These are phyloP conservation scores for Metschnikowia cubensis DNA, from an alignment of 805 yeast genomes.

Conservation along the genomic window DNA sequence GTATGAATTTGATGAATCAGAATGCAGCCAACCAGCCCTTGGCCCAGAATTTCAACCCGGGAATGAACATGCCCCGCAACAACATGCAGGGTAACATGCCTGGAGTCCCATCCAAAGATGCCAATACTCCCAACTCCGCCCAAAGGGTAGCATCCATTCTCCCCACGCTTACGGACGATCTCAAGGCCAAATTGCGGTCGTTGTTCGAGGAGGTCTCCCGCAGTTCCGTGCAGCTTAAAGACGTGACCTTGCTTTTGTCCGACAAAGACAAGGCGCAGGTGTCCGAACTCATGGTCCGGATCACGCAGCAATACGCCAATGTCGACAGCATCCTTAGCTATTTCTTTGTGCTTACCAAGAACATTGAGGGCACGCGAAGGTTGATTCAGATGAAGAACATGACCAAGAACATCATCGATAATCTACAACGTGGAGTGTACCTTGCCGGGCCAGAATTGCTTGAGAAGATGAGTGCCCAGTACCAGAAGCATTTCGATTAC, in stretches of 20 bases:
- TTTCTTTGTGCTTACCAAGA: conserved; percentile 71
- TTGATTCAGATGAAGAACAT: conserved; percentile 74
- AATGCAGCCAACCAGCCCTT: background rate
- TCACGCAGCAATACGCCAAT: conserved; percentile 58
- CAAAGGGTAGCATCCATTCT: conserved; percentile 15
- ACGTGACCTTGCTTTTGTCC: conserved; percentile 57
- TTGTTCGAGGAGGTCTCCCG: conserved; percentile 67
- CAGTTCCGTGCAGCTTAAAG: conserved; percentile 62
- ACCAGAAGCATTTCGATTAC: conserved; percentile 68
- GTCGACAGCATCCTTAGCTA: conserved; percentile 77
- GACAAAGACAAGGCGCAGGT: conserved; percentile 63
- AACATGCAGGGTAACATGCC: background rate
- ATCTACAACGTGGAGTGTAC: conserved; percentile 58
- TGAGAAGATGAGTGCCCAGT: conserved; percentile 66
- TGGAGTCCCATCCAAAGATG: background rate
- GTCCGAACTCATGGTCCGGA: conserved; percentile 48
- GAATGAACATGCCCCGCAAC: background rate
- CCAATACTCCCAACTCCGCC: background rate
- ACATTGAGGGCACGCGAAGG: conserved; percentile 69
- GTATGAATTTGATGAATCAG: conserved; percentile 6
- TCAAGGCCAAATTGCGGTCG: conserved; percentile 55
- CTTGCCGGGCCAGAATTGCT: conserved; percentile 71
- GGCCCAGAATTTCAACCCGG: conserved; percentile 2
- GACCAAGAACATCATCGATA: conserved; percentile 72
- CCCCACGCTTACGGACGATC: conserved; percentile 52